Evolutionary conservation across 2,329 filamentous ascomycete genomes (phyloP).

Genomic region (Beauveria varroae): DNA sequence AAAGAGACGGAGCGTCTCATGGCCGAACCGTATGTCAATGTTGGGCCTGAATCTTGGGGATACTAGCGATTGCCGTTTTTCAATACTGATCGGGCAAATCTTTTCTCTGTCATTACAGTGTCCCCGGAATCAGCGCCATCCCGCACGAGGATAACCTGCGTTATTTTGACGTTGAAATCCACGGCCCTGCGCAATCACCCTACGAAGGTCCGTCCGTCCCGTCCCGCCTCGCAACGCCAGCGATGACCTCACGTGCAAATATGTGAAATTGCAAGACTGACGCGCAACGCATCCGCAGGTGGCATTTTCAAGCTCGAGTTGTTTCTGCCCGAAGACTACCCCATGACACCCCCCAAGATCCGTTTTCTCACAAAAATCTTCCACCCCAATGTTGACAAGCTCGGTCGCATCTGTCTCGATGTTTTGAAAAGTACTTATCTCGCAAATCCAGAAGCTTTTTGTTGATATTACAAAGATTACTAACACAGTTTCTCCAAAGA

Average conservation of each 20-base stretch:
- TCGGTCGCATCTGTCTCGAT: conserved; percentile 93
- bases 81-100: background rate
- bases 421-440: conserved; percentile 77
- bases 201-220: conserved; percentile 68
- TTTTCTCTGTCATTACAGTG: conserved; percentile 42
- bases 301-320: conserved; percentile 96
- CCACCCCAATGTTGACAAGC: conserved; percentile 96
- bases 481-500: conserved; percentile 42
- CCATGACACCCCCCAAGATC: conserved; percentile 98
- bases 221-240: background rate
- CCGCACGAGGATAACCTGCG: conserved; percentile 96
- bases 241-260: background rate
- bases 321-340: conserved; percentile 96
- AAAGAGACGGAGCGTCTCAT: conserved; percentile 98
- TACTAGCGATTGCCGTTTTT: background rate
- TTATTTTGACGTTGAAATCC: conserved; percentile 97
- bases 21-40: conserved; percentile 74
- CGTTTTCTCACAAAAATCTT: conserved; percentile 99
- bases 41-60: background rate
- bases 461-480: background rate
- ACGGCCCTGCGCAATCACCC: conserved; percentile 84
- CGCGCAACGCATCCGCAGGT: conserved; percentile 28
- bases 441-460: background rate
- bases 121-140: conserved; percentile 90
- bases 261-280: conserved; percentile 1